A percentile compares a stretch with the other conserved stretches of the same genome.
These are phyloP conservation scores for Phaffomyces thermotolerans DNA, from an alignment of 805 yeast genomes.

Conservation along the genomic window DNA sequence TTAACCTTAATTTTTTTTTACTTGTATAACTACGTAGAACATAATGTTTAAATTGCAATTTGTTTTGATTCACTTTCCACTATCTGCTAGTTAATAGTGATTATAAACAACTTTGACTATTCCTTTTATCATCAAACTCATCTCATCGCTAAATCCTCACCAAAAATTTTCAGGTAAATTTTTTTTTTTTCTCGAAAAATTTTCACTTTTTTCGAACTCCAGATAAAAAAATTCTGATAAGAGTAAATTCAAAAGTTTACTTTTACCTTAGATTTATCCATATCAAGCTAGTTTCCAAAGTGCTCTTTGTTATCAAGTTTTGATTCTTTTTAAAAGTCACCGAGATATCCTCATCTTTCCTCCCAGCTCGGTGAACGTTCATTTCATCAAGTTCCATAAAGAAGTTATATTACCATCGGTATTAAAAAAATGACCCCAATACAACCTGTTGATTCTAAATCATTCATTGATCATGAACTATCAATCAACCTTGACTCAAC, in stretches of 20 bases:
- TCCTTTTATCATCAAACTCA: not conserved
- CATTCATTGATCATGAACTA: slow-evolving; percentile 69
- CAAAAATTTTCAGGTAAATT: too few species aligned
- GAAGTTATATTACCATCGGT: not conserved
- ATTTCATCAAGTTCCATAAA: too few species aligned
- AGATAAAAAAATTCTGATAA: too few species aligned
- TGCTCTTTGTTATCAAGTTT: not conserved
- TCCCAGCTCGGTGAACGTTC: slow-evolving; percentile 6
- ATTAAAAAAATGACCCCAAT: slow-evolving; percentile 25
- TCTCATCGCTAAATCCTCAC: not conserved
- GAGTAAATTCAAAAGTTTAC: too few species aligned
- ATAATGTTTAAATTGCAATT: too few species aligned
- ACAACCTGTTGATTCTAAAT: slow-evolving; percentile 31
- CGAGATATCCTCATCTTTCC: not conserved
- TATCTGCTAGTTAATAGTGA: too few species aligned
- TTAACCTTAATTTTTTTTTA: not conserved
- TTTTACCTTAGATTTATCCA: not conserved
- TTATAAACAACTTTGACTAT: too few species aligned
- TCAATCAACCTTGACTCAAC: slow-evolving; percentile 79
- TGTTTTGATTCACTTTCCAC: too few species aligned
- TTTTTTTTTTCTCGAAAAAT: not conserved
- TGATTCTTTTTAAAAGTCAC: too few species aligned
- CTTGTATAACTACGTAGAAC: not conserved
- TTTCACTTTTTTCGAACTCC: not conserved
- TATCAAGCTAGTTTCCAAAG: not conserved